Base-by-base conservation (phyloP, 306 rosid species). In the Cucurbita pepo region DNA sequence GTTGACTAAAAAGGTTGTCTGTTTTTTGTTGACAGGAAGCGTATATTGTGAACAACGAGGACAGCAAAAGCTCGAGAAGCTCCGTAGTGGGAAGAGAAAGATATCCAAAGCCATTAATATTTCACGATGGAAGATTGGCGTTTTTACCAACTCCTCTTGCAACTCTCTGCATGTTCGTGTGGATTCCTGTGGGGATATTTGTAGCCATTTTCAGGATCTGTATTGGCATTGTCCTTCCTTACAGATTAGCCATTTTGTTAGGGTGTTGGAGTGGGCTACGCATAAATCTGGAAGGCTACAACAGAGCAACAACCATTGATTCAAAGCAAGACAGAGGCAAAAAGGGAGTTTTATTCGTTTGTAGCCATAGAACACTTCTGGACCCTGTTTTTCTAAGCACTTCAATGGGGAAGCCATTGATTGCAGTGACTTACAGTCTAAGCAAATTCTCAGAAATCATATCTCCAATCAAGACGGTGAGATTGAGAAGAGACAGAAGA, bases 51-150 rank as follows among this genome's bases (percentile, higher is more conserved):
- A 84, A 76, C 87, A 81, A 80, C 19, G 96, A 86, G 75, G 90
- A 85, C n/a, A 48, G 37, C 18, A 80, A 77, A 54, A 55, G 38
- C 21, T 18, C 34, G 51, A 8, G 75, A 58, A 81, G 55, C 14
- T 73, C 83, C 60, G 43, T 74, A 16, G 50, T 85, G 83, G 79
- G 84, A 67, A 83, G 95, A 56, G 88, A 82, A 22, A 85, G 76
- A 65, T 88, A 83, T 56, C 96, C 97, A 60, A 90, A 92, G 60
- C 91, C 97, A 11, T 25, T 92, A 12, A 88, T 92, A 51, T 92
- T 92, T 10, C 97, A 92, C 69, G 97, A 92, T 78, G 97, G 97
- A 76, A 88, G 97, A 77, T 75, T 90, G 13, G 97, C 96, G 22
- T 92, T 90, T 81, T 70, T 92, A 58, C 99, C 99, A 7, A 94